Evolutionary conservation across 1,284 basidiomycete genomes (phyloP), one percentile per base, ranked within the genome.

Genomic region (Puccinia polysora): DNA sequence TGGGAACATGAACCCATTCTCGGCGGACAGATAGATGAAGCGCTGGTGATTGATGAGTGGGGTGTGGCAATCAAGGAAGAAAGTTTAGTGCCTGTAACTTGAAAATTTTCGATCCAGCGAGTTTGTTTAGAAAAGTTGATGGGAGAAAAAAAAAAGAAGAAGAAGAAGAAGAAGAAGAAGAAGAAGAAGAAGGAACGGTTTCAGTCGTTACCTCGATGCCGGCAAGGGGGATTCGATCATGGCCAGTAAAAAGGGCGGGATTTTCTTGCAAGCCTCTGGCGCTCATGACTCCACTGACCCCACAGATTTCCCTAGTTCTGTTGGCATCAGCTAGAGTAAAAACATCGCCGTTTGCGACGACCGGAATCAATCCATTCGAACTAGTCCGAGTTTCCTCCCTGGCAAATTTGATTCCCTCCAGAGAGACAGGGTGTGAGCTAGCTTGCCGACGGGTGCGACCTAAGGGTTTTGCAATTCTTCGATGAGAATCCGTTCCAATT

Each of bases 181-280:
- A 50, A 18, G 28, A 20, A 62, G 36, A 49, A 60, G 7, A 32
- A 3, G 23, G 28, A 62, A 60, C 40, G 14, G 50, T 23, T 4
- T 10, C 12, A 40, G 8, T 36, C 62, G 75, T 8, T 45, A 81
- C 81, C 74, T 82, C 78, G 2, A 85, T 79, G 0, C 83, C 83
- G 55, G 82, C 80, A 0, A 77, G 56, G 0, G 85, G 85, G 0
- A 85, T 86, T 15, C 76, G 73, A 2, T 80, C 75, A 74, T 84
- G 83, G 0, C 84, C 85, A 0, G 83, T 80, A 73, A 86, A 86
- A 0, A 86, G 78, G 0, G 84, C 84, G 59, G 81, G 85, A 80
- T 86, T 86, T 2, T 84, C 84, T n/a, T 86, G 77, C 63, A 86
- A 74, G 0, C 85, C 85, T 4, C 85, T 75, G 0, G 85, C 85